A percentile compares a stretch with the other conserved stretches of the same genome.
These are phyloP conservation scores for Paraphoma sp. DNA, from an alignment of 2,329 filamentous ascomycete species.

Conservation along the genomic window DNA sequence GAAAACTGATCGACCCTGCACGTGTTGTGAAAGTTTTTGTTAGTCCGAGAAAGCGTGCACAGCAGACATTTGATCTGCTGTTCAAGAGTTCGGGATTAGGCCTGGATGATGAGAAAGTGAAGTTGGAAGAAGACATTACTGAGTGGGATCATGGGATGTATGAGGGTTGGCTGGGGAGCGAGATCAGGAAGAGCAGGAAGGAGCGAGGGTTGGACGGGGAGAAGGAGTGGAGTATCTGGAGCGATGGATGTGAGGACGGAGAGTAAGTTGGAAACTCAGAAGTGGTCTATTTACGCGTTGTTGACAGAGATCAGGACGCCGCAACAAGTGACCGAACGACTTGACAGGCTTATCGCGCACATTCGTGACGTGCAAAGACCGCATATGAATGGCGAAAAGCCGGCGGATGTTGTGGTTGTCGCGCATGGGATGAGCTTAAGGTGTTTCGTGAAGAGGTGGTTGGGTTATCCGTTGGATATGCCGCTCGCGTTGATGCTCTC, in stretches of 20 bases:
- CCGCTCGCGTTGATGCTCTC: conserved; percentile 78
- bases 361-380: conserved; percentile 69
- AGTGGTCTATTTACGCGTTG: background rate
- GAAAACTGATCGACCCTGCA: conserved; percentile 59
- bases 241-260: conserved; percentile 84
- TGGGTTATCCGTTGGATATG: conserved; percentile 70
- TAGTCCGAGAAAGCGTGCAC: conserved; percentile 59
- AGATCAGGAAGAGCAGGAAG: conserved; percentile 67
- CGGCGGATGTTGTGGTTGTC: conserved; percentile 69
- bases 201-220: conserved; percentile 62
- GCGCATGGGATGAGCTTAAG: conserved; percentile 86
- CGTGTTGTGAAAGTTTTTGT: conserved; percentile 57
- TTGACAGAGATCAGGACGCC: conserved; percentile 55
- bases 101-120: conserved; percentile 52
- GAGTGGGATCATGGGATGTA: conserved; percentile 92
- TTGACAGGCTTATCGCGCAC: conserved; percentile 75
- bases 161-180: conserved; percentile 76
- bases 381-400: conserved; percentile 51
- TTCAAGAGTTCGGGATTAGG: conserved; percentile 24
- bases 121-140: conserved; percentile 74
- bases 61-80: conserved; percentile 57
- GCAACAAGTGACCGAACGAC: conserved; percentile 70
- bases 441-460: conserved; percentile 86
- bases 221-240: conserved; percentile 83
- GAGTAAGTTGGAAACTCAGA: conserved; percentile 58